Base-by-base conservation (phyloP, 2,329 filamentous ascomycete species). In the Clonostachys solani region DNA sequence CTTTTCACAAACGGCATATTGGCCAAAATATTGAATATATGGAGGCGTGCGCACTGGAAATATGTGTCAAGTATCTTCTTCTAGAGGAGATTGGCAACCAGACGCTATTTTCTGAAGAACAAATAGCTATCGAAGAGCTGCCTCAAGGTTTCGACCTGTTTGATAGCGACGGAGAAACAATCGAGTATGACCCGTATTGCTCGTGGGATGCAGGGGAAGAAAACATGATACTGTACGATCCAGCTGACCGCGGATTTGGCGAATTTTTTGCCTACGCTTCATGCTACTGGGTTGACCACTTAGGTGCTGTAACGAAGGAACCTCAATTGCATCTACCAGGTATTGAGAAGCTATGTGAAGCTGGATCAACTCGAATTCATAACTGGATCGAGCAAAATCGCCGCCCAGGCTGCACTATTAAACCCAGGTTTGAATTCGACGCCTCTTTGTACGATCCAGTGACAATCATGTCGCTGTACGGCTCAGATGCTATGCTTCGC, bases 211-310 rank as follows among this genome's bases (percentile, higher is more conserved):
- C 40, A 3, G 62, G 54, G 61, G 63, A 65, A 54, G 50, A 56
- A 44, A 47, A 56, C 46, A 60, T 63, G 58, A 55, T 56, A 45
- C 57, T 49, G 46, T 56, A 51, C 40, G 53, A 57, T 35, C 55
- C 53, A 12, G 35, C 37, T n/a, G 52, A 55, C 4, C 55, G 53
- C 46, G 55, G 53, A 18, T 49, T 57, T 35, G 55, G 55, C 1
- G 52, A 51, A 40, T 47, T 57, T 47, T 66, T 67, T 44, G 55
- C 59, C 43, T 68, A 68, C 46, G 61, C 65, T 34, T 63, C 64
- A 40, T 65, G 64, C 50, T 47, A 66, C 41, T 68, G 64, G 62
- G 29, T 58, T 5, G 52, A 64, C 2, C 62, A 67, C 52, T 59
- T 61, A 33, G 50, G 55, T 16, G 50, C 51, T 17, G 46, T 58